A percentile compares a stretch with the other conserved stretches of the same genome.
These are phyloP conservation scores for Nakazawaea anatomiae DNA, from an alignment of 805 yeast genomes.

Conservation along the genomic window DNA sequence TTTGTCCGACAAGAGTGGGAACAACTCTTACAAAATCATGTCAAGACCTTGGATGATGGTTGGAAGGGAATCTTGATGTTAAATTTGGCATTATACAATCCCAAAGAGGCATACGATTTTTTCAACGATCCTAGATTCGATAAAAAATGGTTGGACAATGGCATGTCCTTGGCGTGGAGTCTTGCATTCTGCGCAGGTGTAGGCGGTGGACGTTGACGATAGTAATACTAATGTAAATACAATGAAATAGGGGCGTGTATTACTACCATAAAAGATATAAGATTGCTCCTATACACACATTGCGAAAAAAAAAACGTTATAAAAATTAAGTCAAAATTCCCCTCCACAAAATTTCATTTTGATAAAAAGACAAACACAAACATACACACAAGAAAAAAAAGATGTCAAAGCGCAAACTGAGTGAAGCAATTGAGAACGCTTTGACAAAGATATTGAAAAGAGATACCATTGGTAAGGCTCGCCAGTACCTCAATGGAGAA, in stretches of 20 bases:
- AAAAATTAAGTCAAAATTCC: neutral
- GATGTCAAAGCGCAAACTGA: neutral
- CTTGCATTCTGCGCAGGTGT: slow-evolving; percentile 64
- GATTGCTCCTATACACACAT: no score
- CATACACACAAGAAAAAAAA: no score
- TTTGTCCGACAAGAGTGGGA: slow-evolving; percentile 69
- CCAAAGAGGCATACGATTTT: slow-evolving; percentile 54
- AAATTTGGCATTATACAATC: slow-evolving; percentile 71
- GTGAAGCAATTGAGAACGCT: slow-evolving; percentile 3
- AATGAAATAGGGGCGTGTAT: no score
- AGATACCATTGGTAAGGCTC: slow-evolving; percentile 5
- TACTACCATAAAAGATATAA: no score
- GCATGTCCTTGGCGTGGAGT: slow-evolving; percentile 87
- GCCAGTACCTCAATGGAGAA: neutral
- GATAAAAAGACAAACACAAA: no score
- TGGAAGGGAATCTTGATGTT: slow-evolving; percentile 75
- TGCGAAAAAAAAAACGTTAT: neutral
- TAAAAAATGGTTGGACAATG: slow-evolving; percentile 60
- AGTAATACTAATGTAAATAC: neutral
- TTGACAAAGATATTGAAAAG: slow-evolving; percentile 7
- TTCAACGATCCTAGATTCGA: slow-evolving; percentile 54
- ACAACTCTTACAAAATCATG: slow-evolving; percentile 38
- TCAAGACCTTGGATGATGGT: slow-evolving; percentile 54
- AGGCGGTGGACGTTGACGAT: slow-evolving; percentile 21
- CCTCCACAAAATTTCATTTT: no score